Evolutionary conservation across 257 asterid genomes (phyloP), one percentile per base, ranked within the genome.

Genomic region (Eucommia ulmoides): DNA sequence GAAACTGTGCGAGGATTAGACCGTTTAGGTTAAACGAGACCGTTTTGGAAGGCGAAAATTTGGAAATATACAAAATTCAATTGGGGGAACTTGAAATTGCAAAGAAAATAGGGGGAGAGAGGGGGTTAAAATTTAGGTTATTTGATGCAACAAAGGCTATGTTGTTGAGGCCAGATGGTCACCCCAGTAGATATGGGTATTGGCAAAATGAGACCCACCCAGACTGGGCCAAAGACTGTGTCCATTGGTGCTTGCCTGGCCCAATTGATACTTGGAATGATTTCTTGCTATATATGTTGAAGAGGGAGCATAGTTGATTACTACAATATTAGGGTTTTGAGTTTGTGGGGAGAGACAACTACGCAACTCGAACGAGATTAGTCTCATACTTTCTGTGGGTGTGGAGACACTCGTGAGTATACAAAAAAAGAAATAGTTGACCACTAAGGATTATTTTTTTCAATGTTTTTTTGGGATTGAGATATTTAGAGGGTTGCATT

Each of bases 231-330:
- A 81, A 75, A 48, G 88, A 81, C 18, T 81, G 84, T 23, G 87
- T 81, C 25, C 93, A 78, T 41, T 81, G 93, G 88, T 81, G 84
- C 48, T 66, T 82, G 66, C 84, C 88, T 33, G 88, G 93, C 0
- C 91, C 91, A 0, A 77, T 74, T 53, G 85, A 80, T 67, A 38
- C 79, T 9, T 74, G 83, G 85, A 78, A 71, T 65, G 88, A 82
- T 58, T 50, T 82, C 19, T 62, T 78, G 63, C 78, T 63, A 25
- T 74, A 82, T 29, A 53, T 82, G 75, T 47, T 78, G 53, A 66
- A 35, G 50, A 68, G 69, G 17, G 33, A 52, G 58, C 20, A 48
- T 6, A 18, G n/a, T 38, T 3, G n/a, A 38, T 3, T 38, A 38
- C n/a, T 38, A n/a, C n/a, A n/a, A n/a, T n/a, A n/a, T n/a, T n/a